Percentiles rank a stretch among this genome's conserved stretches.
phyloP scores from a whole-genome alignment of 805 yeast genomes.

The Trichomonascus vanleenenianus region DNA sequence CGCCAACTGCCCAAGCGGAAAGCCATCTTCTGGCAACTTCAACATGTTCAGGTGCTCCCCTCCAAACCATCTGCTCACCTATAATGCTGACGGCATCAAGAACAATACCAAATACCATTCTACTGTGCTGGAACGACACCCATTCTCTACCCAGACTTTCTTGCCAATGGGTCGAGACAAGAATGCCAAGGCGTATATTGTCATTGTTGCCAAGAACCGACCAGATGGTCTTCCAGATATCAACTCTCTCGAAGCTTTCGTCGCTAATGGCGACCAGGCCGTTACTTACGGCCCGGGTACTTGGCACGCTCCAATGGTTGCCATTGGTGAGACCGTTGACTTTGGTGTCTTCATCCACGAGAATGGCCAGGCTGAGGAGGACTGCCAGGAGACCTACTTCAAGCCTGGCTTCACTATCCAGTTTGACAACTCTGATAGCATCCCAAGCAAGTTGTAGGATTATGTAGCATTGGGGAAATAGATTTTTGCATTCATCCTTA shows the following conservation, averaged over 20 bases:
- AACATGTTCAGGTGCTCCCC: slow-evolving; percentile 78
- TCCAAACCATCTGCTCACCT: slow-evolving; percentile 50
- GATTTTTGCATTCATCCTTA: no score
- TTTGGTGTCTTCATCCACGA: slow-evolving; percentile 88
- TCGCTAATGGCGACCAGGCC: slow-evolving; percentile 76
- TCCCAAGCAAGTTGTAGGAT: slow-evolving; percentile 2
- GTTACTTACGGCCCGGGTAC: slow-evolving; percentile 77
- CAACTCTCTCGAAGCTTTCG: slow-evolving; percentile 54
- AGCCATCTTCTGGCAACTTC: slow-evolving; percentile 56
- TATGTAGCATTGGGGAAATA: background rate
- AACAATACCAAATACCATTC: slow-evolving; percentile 35
- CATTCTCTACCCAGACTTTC: slow-evolving; percentile 81
- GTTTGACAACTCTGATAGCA: background rate
- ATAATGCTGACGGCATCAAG: slow-evolving; percentile 9
- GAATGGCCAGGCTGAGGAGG: slow-evolving; percentile 69
- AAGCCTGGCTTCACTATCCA: slow-evolving; percentile 9
- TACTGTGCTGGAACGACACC: slow-evolving; percentile 83
- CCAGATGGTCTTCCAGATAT: slow-evolving; percentile 52
- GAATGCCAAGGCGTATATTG: slow-evolving; percentile 52
- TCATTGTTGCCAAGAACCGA: slow-evolving; percentile 65
- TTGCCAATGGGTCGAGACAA: slow-evolving; percentile 73
- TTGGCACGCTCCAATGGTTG: slow-evolving; percentile 98
- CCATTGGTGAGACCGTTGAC: slow-evolving; percentile 58
- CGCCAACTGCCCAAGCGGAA: slow-evolving; percentile 38
- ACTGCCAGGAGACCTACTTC: slow-evolving; percentile 72